Evolutionary conservation across 306 rosid genomes (phyloP).

Genomic region (Fragaria vesca): DNA sequence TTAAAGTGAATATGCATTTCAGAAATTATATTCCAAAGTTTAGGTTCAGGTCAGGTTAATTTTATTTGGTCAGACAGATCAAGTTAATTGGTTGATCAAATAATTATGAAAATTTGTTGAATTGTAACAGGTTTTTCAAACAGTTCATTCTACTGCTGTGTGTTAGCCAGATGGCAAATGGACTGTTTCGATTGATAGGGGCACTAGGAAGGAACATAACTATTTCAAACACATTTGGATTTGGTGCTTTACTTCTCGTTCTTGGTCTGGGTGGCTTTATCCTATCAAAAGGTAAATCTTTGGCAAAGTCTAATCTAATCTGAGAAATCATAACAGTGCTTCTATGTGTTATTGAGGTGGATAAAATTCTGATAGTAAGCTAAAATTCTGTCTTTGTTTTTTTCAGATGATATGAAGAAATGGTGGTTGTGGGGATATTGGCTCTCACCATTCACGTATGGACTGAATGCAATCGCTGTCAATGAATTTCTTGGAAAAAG

Average conservation of each 20-base stretch:
- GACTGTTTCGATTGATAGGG: conserved; percentile 42
- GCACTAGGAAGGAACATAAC: conserved; percentile 36
- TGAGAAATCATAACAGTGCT: not conserved
- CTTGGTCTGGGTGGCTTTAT: conserved; percentile 45
- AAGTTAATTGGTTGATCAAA: not conserved
- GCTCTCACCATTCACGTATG: conserved; percentile 82
- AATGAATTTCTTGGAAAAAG: conserved; percentile 74
- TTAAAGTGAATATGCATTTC: not conserved
- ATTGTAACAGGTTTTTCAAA: conserved; percentile 39
- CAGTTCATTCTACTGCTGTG: conserved; percentile 35
- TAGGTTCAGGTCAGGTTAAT: not conserved
- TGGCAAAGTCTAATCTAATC: not conserved
- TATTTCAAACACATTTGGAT: conserved; percentile 44
- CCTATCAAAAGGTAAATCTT: conserved; percentile 34
- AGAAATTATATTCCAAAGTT: not conserved
- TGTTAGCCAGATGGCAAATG: conserved; percentile 45
- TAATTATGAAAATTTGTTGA: not conserved
- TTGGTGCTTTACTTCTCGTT: conserved; percentile 36
- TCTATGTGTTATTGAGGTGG: not conserved
- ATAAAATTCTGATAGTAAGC: not conserved
- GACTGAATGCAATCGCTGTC: conserved; percentile 69
- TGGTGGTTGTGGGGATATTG: conserved; percentile 86
- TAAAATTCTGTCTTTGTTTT: not conserved
- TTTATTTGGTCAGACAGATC: no score
- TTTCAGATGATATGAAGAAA: conserved; percentile 52